Evolutionary conservation across 345 rosid genomes (phyloP).

Genomic region (Limnanthes douglasii): DNA sequence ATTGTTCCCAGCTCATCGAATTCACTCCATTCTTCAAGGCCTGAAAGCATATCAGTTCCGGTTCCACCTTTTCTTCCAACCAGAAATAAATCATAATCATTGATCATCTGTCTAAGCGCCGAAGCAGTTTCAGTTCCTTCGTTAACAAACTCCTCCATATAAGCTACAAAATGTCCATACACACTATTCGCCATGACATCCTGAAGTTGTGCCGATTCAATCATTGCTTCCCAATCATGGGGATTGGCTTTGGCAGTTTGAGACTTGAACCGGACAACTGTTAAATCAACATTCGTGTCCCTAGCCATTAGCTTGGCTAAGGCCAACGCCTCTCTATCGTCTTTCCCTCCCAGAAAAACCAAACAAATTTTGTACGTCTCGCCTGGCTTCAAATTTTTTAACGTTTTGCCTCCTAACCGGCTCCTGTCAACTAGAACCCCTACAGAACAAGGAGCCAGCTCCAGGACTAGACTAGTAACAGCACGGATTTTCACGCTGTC

Average conservation of each 20-base stretch:
- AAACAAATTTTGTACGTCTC: neutral
- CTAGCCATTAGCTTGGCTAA: conserved; percentile 12
- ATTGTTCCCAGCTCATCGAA: conserved; percentile 14
- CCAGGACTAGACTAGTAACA: conserved; percentile 17
- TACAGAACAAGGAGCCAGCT: conserved; percentile 22
- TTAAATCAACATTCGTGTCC: conserved; percentile 6
- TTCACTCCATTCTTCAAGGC: conserved; percentile 9
- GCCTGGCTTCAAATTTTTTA: too few species aligned
- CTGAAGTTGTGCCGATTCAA: neutral
- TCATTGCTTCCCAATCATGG: neutral
- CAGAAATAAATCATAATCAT: conserved; percentile 8
- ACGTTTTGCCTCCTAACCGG: neutral
- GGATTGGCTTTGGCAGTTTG: too few species aligned
- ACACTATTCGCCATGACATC: neutral
- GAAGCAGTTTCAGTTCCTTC: conserved; percentile 10
- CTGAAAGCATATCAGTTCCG: conserved; percentile 1
- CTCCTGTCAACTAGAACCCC: conserved; percentile 20
- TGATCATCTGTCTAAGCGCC: neutral
- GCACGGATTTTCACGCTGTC: conserved; percentile 8
- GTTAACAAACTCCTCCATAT: conserved; percentile 1
- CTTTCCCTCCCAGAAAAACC: conserved; percentile 21
- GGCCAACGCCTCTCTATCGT: conserved; percentile 24
- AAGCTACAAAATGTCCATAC: neutral
- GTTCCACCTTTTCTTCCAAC: conserved; percentile 10
- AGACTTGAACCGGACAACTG: conserved; percentile 9